Conservation (phyloP, 306 rosid genomes). For the Arachis hypogaea region DNA sequence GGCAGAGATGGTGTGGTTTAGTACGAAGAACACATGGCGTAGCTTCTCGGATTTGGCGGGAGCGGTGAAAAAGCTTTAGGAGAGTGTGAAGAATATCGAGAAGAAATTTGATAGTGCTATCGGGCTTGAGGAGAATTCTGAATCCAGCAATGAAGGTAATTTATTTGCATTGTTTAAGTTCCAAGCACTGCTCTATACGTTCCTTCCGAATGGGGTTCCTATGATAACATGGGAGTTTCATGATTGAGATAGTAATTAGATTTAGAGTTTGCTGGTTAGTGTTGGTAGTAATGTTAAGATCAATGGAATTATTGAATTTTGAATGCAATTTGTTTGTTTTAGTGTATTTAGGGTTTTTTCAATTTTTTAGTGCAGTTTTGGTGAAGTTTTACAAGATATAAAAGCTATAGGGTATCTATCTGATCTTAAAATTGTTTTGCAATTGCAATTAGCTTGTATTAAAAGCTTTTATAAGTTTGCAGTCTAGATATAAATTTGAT, state of each 20-base stretch:
- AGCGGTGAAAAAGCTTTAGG: no score
- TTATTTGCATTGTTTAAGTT: neutral
- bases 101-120: no score
- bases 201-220: neutral
- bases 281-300: neutral
- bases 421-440: neutral
- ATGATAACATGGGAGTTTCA: slow-evolving; percentile 12
- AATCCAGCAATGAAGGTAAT: no score
- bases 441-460: neutral
- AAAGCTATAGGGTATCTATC: neutral
- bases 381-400: neutral
- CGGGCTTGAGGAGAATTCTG: no score
- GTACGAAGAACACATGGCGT: no score
- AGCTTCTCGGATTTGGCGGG: no score
- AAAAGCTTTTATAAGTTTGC: neutral
- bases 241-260: slow-evolving; percentile 21
- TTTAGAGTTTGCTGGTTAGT: slow-evolving; percentile 9
- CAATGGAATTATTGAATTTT: slow-evolving; percentile 4
- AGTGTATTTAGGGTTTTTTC: no score
- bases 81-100: no score
- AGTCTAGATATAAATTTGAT: slow-evolving; percentile 4
- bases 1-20: no score
- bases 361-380: slow-evolving; percentile 14
- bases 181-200: slow-evolving; percentile 10
- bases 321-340: no score